Conservation (phyloP, 2,329 filamentous ascomycete genomes). For the Arthrobotrys pseudoclavata region DNA sequence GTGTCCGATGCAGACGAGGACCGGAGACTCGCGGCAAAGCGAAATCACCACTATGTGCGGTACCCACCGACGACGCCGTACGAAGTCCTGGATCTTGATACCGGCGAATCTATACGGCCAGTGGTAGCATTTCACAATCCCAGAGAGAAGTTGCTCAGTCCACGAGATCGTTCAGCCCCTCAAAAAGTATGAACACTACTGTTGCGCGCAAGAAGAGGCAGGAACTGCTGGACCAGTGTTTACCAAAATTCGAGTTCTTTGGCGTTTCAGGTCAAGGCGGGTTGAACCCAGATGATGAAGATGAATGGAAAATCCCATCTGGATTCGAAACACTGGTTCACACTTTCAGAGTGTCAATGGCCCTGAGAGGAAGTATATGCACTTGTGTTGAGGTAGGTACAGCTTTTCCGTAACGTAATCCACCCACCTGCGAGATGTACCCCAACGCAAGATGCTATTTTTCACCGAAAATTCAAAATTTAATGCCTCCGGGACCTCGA, state of each 20-base stretch:
- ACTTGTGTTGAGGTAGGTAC: constrained; percentile 15
- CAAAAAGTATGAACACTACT: constrained; percentile 9
- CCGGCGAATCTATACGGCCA: not conserved
- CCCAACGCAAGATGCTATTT: no score
- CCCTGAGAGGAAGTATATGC: constrained; percentile 21
- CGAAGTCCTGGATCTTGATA: constrained; percentile 1
- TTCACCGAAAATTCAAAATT: no score
- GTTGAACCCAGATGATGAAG: constrained; percentile 15
- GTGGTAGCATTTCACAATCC: constrained; percentile 4
- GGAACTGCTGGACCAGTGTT: constrained; percentile 11
- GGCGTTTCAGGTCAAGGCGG: constrained; percentile 18
- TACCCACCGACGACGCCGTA: not conserved
- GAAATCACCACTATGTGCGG: not conserved
- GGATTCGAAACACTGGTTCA: constrained; percentile 7
- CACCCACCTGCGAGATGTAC: no score
- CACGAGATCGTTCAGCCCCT: constrained; percentile 3
- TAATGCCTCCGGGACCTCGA: no score
- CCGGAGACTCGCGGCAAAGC: not conserved
- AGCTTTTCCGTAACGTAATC: not conserved
- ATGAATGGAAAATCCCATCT: constrained; percentile 5
- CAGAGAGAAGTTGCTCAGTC: not conserved
- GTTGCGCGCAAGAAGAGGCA: constrained; percentile 1
- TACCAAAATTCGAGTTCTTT: constrained; percentile 1
- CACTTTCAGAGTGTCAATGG: constrained; percentile 17
- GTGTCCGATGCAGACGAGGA: constrained; percentile 14